These are phyloP conservation scores for Phyllosticta ampelicida DNA, from an alignment of 2,329 filamentous ascomycete species.

Conservation along the genomic window DNA sequence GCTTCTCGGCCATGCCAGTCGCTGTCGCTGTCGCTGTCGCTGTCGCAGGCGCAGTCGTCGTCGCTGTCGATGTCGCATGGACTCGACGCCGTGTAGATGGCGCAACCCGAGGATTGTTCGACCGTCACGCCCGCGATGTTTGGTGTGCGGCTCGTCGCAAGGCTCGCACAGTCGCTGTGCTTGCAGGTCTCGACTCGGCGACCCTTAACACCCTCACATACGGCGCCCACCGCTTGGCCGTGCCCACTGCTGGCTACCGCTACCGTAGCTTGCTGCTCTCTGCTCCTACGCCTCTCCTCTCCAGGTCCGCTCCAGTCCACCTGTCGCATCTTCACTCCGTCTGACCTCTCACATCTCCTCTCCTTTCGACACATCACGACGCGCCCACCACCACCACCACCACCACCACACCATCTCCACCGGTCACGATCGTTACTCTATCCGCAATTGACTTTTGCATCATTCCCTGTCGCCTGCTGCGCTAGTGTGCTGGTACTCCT, in stretches of 20 bases:
- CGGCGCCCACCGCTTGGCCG: not conserved
- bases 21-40: too few species aligned
- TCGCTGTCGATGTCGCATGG: not conserved
- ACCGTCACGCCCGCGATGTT: not conserved
- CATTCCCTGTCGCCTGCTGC: conserved; percentile 1
- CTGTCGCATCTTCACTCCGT: not conserved
- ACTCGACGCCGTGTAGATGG: not conserved
- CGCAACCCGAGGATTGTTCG: too few species aligned
- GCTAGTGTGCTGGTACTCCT: conserved; percentile 3
- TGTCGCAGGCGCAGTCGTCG: too few species aligned
- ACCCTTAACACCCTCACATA: not conserved
- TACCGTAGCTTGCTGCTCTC: too few species aligned
- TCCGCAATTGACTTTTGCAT: not conserved
- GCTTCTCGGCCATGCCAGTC: too few species aligned
- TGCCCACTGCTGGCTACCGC: too few species aligned
- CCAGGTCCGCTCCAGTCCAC: too few species aligned
- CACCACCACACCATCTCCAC: not conserved
- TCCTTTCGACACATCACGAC: not conserved
- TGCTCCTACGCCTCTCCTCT: not conserved
- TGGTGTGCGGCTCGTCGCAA: not conserved
- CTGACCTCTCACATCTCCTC: not conserved
- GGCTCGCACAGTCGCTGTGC: not conserved
- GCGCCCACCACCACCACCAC: too few species aligned
- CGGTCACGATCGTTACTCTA: conserved; percentile 7
- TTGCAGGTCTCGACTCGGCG: not conserved